These are phyloP conservation scores for Monosporascus sp. DNA, from an alignment of 2,329 filamentous ascomycete genomes.

Conservation along the genomic window DNA sequence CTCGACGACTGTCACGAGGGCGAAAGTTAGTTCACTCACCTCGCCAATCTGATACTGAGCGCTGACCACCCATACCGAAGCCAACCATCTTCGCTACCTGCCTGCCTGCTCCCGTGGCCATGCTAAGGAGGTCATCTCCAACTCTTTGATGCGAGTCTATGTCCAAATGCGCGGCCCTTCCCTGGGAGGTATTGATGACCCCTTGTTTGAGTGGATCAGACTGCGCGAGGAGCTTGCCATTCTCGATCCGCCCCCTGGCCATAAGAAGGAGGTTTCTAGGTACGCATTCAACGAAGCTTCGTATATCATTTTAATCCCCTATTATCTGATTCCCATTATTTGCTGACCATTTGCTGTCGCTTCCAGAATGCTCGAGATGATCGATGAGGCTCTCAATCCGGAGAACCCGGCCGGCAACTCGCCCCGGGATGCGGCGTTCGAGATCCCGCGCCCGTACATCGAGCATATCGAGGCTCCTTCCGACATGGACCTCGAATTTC, in stretches of 20 bases:
- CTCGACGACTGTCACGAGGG: not conserved
- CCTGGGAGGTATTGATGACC: slow-evolving; percentile 10
- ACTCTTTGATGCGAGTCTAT: slow-evolving; percentile 22
- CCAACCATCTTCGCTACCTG: slow-evolving; percentile 6
- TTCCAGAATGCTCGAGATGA: slow-evolving; percentile 15
- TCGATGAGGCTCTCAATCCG: slow-evolving; percentile 13
- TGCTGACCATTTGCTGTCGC: not conserved
- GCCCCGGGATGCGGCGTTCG: slow-evolving; percentile 16
- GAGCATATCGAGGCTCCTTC: slow-evolving; percentile 16
- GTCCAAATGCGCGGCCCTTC: slow-evolving; percentile 21
- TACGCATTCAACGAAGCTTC: slow-evolving; percentile 4
- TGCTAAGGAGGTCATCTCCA: slow-evolving; percentile 14
- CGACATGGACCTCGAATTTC: slow-evolving; percentile 12
- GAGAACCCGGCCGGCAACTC: slow-evolving; percentile 12
- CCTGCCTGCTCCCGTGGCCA: slow-evolving; percentile 14
- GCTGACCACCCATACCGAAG: not conserved
- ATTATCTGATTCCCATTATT: not conserved
- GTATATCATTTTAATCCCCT: not conserved
- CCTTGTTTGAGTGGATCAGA: slow-evolving; percentile 20
- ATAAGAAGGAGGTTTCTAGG: slow-evolving; percentile 12
- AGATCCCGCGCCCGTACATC: slow-evolving; percentile 14
- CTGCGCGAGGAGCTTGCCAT: slow-evolving; percentile 5
- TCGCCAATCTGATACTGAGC: too few species aligned
- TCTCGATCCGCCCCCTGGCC: not conserved
- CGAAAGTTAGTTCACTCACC: not conserved